phyloP scores from a whole-genome alignment of 2,329 filamentous ascomycete genomes.

The Phialemonium atrogriseum region DNA sequence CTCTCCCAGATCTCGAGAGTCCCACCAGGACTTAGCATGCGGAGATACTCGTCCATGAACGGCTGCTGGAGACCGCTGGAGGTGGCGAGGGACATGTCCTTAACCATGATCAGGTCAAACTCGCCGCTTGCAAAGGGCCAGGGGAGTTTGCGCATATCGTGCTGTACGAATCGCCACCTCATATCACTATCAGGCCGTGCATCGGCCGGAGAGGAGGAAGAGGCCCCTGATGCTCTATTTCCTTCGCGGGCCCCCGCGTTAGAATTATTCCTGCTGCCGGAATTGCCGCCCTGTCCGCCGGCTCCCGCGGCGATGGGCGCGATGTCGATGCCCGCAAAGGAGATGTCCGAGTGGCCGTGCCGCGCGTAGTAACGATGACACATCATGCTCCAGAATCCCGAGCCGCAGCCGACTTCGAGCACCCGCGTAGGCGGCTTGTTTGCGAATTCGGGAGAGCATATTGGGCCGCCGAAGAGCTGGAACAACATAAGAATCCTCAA shows the following conservation, averaged over 20 bases:
- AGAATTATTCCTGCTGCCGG: neutral
- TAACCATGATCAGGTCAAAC: conserved; percentile 84
- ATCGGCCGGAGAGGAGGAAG: conserved; percentile 7
- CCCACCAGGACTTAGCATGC: conserved; percentile 70
- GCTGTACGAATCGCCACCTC: conserved; percentile 82
- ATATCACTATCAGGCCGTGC: conserved; percentile 58
- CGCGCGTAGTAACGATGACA: conserved; percentile 73
- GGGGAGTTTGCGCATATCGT: conserved; percentile 68
- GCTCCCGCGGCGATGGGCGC: conserved; percentile 41
- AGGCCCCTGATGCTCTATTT: conserved; percentile 6
- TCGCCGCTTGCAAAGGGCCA: conserved; percentile 72
- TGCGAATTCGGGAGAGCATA: conserved; percentile 62
- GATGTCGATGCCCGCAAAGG: conserved; percentile 77
- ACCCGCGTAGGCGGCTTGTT: conserved; percentile 66
- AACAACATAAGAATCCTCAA: conserved; percentile 74
- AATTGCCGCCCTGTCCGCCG: conserved; percentile 7
- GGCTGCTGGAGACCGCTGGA: conserved; percentile 48
- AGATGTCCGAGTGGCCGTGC: conserved; percentile 59
- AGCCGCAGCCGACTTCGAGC: conserved; percentile 80
- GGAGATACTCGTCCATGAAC: conserved; percentile 63
- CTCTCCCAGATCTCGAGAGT: conserved; percentile 84
- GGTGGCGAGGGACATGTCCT: conserved; percentile 66
- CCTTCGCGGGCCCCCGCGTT: neutral
- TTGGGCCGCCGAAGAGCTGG: conserved; percentile 70
- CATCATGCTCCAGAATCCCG: conserved; percentile 82